Percentiles rank a stretch among this genome's conserved stretches.
These are phyloP conservation scores for Tulasnella sp. DNA, from an alignment of 768 basidiomycete genomes.

Conservation along the genomic window DNA sequence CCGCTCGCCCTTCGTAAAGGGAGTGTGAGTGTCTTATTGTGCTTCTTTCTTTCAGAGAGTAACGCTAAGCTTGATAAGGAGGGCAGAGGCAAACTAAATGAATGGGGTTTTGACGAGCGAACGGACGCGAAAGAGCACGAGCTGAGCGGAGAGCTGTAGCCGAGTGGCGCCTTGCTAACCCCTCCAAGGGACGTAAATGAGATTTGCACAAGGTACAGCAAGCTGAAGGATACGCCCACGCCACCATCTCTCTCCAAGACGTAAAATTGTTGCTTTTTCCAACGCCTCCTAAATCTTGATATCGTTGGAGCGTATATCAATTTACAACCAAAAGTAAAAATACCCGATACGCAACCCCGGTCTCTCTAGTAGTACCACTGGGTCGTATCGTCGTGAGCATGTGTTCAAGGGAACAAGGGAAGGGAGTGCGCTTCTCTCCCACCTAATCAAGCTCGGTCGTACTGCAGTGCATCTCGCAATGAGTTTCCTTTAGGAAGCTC, in stretches of 20 bases:
- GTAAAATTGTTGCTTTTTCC: not conserved
- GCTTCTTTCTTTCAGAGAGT: not conserved
- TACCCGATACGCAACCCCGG: not conserved
- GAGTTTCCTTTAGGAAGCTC: not conserved
- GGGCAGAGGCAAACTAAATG: not conserved
- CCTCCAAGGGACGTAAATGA: not conserved
- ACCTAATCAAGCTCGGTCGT: not conserved
- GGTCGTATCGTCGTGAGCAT: not conserved
- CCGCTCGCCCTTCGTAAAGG: not conserved
- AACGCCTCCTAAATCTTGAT: not conserved
- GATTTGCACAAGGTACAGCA: not conserved
- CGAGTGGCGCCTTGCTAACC: not conserved
- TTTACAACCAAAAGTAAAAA: not conserved
- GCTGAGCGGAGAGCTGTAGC: not conserved
- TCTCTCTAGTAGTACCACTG: not conserved
- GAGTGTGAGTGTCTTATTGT: not conserved
- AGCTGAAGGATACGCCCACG: not conserved
- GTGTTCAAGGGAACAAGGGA: conserved; percentile 1
- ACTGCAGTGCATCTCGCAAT: not conserved
- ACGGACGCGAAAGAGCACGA: not conserved
- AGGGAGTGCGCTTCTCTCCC: conserved; percentile 1
- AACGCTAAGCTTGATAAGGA: conserved; percentile 13
- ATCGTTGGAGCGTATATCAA: not conserved
- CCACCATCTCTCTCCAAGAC: not conserved
- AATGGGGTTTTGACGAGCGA: not conserved